phyloP scores from a whole-genome alignment of 805 yeast genomes.

The Wickerhamiella shivajii region DNA sequence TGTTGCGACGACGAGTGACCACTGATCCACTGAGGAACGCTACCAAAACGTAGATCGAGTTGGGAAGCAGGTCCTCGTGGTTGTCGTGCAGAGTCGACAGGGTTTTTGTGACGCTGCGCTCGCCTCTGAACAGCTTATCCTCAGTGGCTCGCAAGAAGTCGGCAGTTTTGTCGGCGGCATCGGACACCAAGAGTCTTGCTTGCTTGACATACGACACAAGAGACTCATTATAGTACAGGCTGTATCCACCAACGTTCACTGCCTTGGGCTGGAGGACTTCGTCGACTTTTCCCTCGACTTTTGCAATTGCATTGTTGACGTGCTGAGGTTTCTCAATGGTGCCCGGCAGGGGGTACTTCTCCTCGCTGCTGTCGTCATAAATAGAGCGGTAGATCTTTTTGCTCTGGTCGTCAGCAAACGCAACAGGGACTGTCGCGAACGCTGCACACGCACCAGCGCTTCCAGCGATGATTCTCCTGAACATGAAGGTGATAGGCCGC shows the following conservation, averaged over 20 bases:
- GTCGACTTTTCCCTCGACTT: constrained; percentile 12
- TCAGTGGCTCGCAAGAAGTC: not conserved
- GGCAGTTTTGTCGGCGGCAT: constrained; percentile 26
- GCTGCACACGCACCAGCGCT: not conserved
- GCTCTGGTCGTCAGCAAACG: constrained; percentile 9
- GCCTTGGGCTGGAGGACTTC: constrained; percentile 12
- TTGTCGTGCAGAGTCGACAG: constrained; percentile 48
- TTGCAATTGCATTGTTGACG: constrained; percentile 10
- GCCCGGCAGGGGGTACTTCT: constrained; percentile 21
- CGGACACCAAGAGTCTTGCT: constrained; percentile 33
- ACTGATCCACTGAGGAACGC: constrained; percentile 63
- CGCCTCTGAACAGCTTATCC: constrained; percentile 31
- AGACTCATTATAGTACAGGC: constrained; percentile 36
- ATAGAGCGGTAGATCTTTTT: constrained; percentile 15
- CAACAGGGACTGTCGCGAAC: constrained; percentile 4
- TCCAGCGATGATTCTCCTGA: no score
- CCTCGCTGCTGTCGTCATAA: constrained; percentile 21
- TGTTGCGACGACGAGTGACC: constrained; percentile 50
- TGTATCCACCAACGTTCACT: constrained; percentile 38
- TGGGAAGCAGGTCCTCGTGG: constrained; percentile 59
- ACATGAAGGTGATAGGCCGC: no score
- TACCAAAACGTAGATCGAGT: constrained; percentile 48
- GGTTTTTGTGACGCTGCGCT: constrained; percentile 48
- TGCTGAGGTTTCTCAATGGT: constrained; percentile 14
- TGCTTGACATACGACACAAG: constrained; percentile 36